Percentiles rank a stretch among this genome's conserved stretches.
Evolutionary conservation across 2,329 filamentous ascomycete genomes (phyloP).

Genomic region (Talaromyces sp.): DNA sequence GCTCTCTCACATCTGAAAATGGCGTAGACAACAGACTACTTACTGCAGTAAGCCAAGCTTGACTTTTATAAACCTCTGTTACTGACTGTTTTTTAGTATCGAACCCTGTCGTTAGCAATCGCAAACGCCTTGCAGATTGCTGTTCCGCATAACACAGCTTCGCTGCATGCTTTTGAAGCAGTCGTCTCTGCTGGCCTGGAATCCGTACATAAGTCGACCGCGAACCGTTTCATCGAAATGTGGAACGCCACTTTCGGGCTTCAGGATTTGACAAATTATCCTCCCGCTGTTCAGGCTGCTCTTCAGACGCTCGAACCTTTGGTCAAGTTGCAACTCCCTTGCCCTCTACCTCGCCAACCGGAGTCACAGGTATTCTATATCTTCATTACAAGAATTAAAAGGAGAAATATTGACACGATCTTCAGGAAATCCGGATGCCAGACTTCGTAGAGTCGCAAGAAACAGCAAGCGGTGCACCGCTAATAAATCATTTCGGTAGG

Average conservation of each 20-base stretch:
- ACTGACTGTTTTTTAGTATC: conserved; percentile 29
- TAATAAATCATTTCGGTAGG: conserved; percentile 13
- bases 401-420: conserved; percentile 19
- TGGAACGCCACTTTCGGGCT: conserved; percentile 73
- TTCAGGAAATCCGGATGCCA: conserved; percentile 18
- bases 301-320: conserved; percentile 61
- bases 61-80: not conserved
- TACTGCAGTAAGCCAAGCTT: conserved; percentile 34
- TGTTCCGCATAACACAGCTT: conserved; percentile 28
- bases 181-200: conserved; percentile 55
- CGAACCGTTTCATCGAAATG: conserved; percentile 53
- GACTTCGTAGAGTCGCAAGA: conserved; percentile 51
- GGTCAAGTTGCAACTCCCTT: conserved; percentile 53
- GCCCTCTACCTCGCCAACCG: conserved; percentile 39
- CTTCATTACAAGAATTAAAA: not conserved
- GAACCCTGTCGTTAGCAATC: conserved; percentile 33
- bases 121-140: conserved; percentile 34
- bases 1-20: conserved; percentile 29
- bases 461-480: conserved; percentile 41
- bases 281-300: conserved; percentile 60
- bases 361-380: conserved; percentile 33
- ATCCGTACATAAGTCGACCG: conserved; percentile 52
- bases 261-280: conserved; percentile 61
- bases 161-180: conserved; percentile 53
- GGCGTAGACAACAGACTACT: conserved; percentile 34